These are phyloP conservation scores for Cryomyces minteri DNA, from an alignment of 495 filamentous ascomycete genomes.

Conservation along the genomic window DNA sequence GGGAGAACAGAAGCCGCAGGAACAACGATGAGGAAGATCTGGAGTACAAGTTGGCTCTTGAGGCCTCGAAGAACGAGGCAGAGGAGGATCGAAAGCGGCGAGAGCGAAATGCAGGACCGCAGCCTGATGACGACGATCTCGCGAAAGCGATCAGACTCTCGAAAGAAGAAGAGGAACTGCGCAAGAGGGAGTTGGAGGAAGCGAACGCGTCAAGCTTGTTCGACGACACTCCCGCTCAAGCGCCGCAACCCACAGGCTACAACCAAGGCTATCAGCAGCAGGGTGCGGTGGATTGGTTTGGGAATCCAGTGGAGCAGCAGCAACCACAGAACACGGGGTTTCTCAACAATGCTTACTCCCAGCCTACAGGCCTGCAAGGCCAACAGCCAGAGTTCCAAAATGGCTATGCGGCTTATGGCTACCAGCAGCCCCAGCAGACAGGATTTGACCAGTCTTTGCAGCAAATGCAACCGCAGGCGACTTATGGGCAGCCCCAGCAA, in stretches of 20 bases:
- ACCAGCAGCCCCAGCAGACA: slow-evolving; percentile 40
- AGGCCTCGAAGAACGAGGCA: slow-evolving; percentile 89
- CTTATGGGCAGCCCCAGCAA: slow-evolving; percentile 48
- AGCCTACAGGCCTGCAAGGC: slow-evolving; percentile 25
- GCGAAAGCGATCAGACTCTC: slow-evolving; percentile 93
- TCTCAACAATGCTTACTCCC: slow-evolving; percentile 69
- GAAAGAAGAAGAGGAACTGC: slow-evolving; percentile 81
- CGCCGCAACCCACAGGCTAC: slow-evolving; percentile 60
- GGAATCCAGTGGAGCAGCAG: slow-evolving; percentile 69
- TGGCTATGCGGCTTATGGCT: slow-evolving; percentile 24
- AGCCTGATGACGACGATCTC: slow-evolving; percentile 61
- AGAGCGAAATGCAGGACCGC: slow-evolving; percentile 30
- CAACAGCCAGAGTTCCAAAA: slow-evolving; percentile 42
- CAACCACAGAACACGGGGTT: slow-evolving; percentile 66
- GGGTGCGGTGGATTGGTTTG: slow-evolving; percentile 85
- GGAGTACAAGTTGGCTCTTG: slow-evolving; percentile 82
- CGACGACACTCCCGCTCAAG: slow-evolving; percentile 53
- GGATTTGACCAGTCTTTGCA: slow-evolving; percentile 22
- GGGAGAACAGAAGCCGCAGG: slow-evolving; percentile 3
- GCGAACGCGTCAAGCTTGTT: slow-evolving; percentile 75
- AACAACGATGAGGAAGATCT: slow-evolving; percentile 66
- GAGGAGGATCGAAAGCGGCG: slow-evolving; percentile 73
- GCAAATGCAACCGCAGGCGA: slow-evolving; percentile 19
- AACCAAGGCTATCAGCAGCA: slow-evolving; percentile 98
- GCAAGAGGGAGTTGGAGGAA: slow-evolving; percentile 77